Evolutionary conservation across 2,329 filamentous ascomycete species (phyloP).

Genomic region (Trichoderma polysporum): DNA sequence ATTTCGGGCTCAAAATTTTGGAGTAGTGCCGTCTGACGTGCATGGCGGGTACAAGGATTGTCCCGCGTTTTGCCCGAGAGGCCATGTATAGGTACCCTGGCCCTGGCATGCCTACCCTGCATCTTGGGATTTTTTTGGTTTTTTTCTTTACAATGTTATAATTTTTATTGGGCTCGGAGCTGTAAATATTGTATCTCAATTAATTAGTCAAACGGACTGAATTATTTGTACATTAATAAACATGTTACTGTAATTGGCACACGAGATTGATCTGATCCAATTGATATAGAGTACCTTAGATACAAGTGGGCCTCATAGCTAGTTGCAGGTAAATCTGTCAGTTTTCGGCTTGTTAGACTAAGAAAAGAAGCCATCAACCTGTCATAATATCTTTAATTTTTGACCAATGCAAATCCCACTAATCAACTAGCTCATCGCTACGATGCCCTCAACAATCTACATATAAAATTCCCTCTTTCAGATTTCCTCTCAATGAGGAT

Average conservation of each 20-base stretch:
- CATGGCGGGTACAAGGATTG: slow-evolving; percentile 37
- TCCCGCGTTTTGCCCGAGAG: slow-evolving; percentile 45
- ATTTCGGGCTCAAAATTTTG: too few species aligned
- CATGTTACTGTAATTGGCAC: neutral
- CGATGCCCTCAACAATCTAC: neutral
- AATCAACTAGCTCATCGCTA: neutral
- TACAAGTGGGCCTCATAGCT: neutral
- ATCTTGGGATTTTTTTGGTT: too few species aligned
- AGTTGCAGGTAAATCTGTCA: neutral
- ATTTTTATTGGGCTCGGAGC: too few species aligned
- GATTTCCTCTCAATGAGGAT: neutral
- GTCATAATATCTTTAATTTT: neutral
- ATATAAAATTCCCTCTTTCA: neutral
- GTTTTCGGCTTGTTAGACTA: neutral
- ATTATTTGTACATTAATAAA: too few species aligned
- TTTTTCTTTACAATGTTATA: too few species aligned
- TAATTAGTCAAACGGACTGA: too few species aligned
- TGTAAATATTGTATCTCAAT: too few species aligned
- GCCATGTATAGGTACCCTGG: slow-evolving; percentile 48
- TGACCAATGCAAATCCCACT: neutral
- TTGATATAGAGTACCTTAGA: too few species aligned
- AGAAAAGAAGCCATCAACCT: neutral
- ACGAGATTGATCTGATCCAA: neutral
- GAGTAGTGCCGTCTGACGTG: neutral
- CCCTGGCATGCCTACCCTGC: slow-evolving; percentile 5